Percentiles rank a stretch among this genome's conserved stretches.
Evolutionary conservation across 805 yeast genomes (phyloP).

Genomic region (Monosporozyma unispora): DNA sequence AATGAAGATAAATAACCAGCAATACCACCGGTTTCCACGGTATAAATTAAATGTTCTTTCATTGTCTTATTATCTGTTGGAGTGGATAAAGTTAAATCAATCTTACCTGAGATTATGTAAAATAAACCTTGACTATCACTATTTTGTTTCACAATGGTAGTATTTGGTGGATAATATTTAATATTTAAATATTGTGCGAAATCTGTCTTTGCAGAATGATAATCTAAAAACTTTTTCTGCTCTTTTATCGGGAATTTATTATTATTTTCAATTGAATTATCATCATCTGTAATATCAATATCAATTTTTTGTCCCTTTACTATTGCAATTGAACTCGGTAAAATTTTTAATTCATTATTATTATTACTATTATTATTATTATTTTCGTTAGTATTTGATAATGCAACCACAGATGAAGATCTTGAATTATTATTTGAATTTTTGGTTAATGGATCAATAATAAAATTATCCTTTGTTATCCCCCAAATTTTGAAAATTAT

Average conservation of each 20-base stretch:
- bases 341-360: conserved; percentile 12
- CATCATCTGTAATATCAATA: too few species aligned
- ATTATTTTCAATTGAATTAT: background rate
- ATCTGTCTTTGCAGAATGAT: conserved; percentile 44
- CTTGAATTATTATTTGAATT: background rate
- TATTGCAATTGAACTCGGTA: conserved; percentile 19
- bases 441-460: conserved; percentile 5
- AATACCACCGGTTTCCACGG: conserved; percentile 66
- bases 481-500: conserved; percentile 64
- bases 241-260: conserved; percentile 1
- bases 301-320: conserved; percentile 6
- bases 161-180: conserved; percentile 42
- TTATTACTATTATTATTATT: background rate
- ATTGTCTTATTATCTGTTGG: background rate
- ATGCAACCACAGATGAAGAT: background rate
- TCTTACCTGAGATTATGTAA: conserved; percentile 69
- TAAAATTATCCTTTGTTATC: conserved; percentile 36
- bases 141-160: conserved; percentile 53
- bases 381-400: too few species aligned
- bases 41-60: conserved; percentile 33
- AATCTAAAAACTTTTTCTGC: conserved; percentile 28
- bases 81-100: conserved; percentile 41
- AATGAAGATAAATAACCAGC: conserved; percentile 82
- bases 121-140: conserved; percentile 64
- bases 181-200: conserved; percentile 55